These are phyloP conservation scores for Aureobasidium sp. DNA, from an alignment of 2,329 filamentous ascomycete genomes.

Conservation along the genomic window DNA sequence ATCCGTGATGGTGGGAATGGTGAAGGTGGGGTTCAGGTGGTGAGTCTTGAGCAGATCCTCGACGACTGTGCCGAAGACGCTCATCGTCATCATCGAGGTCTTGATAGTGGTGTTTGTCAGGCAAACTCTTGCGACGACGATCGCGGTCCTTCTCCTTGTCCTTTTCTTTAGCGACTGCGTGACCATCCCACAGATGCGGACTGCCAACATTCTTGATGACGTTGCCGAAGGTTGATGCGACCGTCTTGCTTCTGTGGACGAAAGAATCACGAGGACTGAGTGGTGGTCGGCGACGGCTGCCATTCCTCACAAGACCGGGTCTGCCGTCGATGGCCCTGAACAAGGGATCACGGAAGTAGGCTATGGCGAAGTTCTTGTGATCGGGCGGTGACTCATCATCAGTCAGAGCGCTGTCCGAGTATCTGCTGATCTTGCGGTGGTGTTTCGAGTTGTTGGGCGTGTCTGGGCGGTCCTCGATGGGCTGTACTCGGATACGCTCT, in stretches of 20 bases:
- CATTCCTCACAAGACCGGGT: slow-evolving; percentile 34
- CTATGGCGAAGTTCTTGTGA: slow-evolving; percentile 32
- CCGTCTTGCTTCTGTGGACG: slow-evolving; percentile 27
- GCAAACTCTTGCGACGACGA: slow-evolving; percentile 12
- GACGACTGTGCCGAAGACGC: background rate
- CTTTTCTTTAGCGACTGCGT: slow-evolving; percentile 15
- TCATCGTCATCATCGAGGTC: slow-evolving; percentile 13
- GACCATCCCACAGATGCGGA: slow-evolving; percentile 28
- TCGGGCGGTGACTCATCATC: slow-evolving; percentile 30
- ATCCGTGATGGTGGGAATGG: slow-evolving; percentile 27
- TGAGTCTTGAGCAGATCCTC: slow-evolving; percentile 17
- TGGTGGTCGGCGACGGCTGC: slow-evolving; percentile 23
- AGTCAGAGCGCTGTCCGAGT: background rate
- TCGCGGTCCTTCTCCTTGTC: slow-evolving; percentile 9
- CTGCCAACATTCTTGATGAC: slow-evolving; percentile 27
- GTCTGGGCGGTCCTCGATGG: slow-evolving; percentile 16
- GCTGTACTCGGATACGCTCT: slow-evolving; percentile 19
- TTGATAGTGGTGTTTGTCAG: slow-evolving; percentile 19
- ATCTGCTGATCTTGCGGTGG: slow-evolving; percentile 15
- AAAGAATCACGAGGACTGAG: slow-evolving; percentile 25
- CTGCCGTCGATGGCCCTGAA: slow-evolving; percentile 37
- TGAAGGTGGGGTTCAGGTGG: slow-evolving; percentile 23
- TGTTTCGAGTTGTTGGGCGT: slow-evolving; percentile 6
- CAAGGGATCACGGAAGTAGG: slow-evolving; percentile 42
- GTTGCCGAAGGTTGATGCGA: slow-evolving; percentile 26